Conservation (phyloP, 768 basidiomycete species). For the Suillus spraguei region DNA sequence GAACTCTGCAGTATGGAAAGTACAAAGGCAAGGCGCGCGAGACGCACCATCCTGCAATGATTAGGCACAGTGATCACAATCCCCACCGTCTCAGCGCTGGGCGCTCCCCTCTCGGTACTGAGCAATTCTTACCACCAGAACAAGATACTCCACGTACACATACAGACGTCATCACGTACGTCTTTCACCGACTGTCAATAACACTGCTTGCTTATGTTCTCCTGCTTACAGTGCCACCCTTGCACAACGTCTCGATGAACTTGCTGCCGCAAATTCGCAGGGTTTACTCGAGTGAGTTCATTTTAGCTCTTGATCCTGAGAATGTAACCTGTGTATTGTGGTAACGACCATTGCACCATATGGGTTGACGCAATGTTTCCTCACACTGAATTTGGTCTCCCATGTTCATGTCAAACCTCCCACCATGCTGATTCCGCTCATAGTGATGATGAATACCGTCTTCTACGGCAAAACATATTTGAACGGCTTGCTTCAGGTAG, state of each 20-base stretch:
- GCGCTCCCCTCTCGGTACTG: constrained; percentile 30
- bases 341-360: background rate
- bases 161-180: constrained; percentile 61
- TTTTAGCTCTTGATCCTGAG: constrained; percentile 6
- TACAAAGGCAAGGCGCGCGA: constrained; percentile 60
- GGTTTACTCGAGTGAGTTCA: constrained; percentile 70
- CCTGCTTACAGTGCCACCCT: constrained; percentile 58
- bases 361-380: background rate
- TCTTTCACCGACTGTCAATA: constrained; percentile 19
- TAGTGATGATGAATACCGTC: constrained; percentile 85
- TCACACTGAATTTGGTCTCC: background rate
- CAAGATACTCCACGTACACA: constrained; percentile 28
- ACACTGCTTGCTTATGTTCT: constrained; percentile 16
- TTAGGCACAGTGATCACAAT: background rate
- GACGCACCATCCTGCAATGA: constrained; percentile 33
- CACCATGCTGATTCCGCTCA: constrained; percentile 8
- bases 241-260: constrained; percentile 79
- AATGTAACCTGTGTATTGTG: background rate
- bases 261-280: constrained; percentile 78
- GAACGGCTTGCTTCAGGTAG: constrained; percentile 70
- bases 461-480: constrained; percentile 83
- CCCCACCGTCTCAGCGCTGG: constrained; percentile 36
- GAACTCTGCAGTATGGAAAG: constrained; percentile 50
- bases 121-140: constrained; percentile 18
- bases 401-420: background rate